Base-by-base conservation (phyloP, 371 early-diverging fungal species). In the Rhizopus stolonifer region DNA sequence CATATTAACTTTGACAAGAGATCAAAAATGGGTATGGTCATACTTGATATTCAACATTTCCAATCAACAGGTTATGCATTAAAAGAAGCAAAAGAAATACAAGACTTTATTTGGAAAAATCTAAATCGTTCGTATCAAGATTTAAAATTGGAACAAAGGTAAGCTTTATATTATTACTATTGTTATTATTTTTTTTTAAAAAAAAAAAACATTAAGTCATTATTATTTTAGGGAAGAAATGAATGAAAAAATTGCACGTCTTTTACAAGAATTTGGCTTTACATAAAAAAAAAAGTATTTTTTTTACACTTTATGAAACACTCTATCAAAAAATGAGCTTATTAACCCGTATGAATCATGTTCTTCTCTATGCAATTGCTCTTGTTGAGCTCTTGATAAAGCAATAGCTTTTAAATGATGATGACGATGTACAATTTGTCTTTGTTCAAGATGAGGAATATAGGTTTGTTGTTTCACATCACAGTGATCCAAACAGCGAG, bases 1-100 rank as follows among this genome's bases (percentile, higher is more conserved):
- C 67, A 90, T 43, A 90, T 97, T 77, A 97, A 97, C 67, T 96
- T 95, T 72, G 84, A 80, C 54, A 96, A 96, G 67, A 83, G 90
- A 36, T 78, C 82, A 58, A 90, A 89, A 64, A 88, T 89, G 0
- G 91, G 92, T 0, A 89, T 90, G 54, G 87, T 93, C 23, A 86
- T 96, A 65, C 84, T 89, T 21, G 93, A 94, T 45, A 82, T 95
- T 53, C 92, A 92, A 64, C 91, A 92, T 64, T 94, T 89, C 69
- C 95, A 94, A 70, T 84, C 85, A 31, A 82, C 82, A 4, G 85
- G 89, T 29, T 96, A 94, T 69, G 79, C 80, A 48, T 67, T 95
- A 31, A 85, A 81, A 22, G 64, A 80, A 5, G 92, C 94, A 9
- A 79, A 85, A 2, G 91, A 92, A 65, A 74, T 96, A 36, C 92